Base-by-base conservation (phyloP, 2,329 filamentous ascomycete genomes). In the Verticillium nonalfalfae region DNA sequence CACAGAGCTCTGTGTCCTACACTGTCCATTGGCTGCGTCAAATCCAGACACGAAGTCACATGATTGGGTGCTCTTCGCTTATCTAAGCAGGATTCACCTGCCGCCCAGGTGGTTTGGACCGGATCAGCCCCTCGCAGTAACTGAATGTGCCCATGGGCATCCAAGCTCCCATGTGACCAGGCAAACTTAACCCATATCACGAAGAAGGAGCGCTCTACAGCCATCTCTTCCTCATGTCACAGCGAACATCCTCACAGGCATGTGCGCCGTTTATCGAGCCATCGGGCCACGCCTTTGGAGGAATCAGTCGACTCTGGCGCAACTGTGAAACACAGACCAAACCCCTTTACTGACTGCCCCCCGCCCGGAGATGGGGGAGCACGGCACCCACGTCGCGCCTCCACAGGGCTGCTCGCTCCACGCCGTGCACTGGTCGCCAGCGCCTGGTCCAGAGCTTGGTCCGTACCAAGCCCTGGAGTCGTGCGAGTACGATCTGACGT, bases 281-380 rank as follows among this genome's bases (percentile, higher is more conserved):
- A 45, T 13, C 63, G 63, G 68, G 66, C 66, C 68, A 76, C 73
- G 78, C 76, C 9, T 66, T 68, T 71, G 26, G 26, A 6, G 7
- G 21, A 39, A 58, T 58, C 57, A 40, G 57, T 40, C 57, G 57
- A 58, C 39, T 67, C 69, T 73, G 69, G 65, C 64, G 67, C 79
- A 81, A 66, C 61, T 69, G 74, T 81, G 79, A 82, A 82, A 81
- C 79, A 66, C 64, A 21, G 18, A 21, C 45, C 45, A 52, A 52
- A 52, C 45, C 45, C 45, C 45, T 18, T 52, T 52, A 26, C 45
- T 52, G 50, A 59, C 58, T 58, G 58, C 60, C 61, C 58, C 59
- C 57, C 26, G 5, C 59, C 57, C 26, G 5, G 55, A 50, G 56
- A 54, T 60, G 54, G 58, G 54, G 58, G 61, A 58, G 38, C 38